Percentiles rank a stretch among this genome's conserved stretches.
Evolutionary conservation across 2,329 filamentous ascomycete genomes (phyloP).

Genomic region (Reticulascus tulasneorum): DNA sequence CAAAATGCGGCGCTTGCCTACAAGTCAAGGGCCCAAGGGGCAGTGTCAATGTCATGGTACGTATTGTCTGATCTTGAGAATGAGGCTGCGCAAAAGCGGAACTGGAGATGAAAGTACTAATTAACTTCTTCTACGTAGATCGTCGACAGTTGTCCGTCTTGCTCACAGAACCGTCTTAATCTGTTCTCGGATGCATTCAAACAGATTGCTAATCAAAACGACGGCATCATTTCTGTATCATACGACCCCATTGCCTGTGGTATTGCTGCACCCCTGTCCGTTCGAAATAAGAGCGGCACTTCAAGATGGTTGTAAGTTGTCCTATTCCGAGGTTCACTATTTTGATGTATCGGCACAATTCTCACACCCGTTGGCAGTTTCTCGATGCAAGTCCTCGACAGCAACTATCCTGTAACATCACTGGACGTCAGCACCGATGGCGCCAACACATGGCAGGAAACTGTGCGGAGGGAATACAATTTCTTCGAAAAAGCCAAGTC

Average conservation of each 20-base stretch:
- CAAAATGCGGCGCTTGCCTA: constrained; percentile 10
- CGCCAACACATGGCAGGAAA: constrained; percentile 53
- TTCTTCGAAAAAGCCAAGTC: constrained; percentile 17
- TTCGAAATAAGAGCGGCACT: constrained; percentile 51
- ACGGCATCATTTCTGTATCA: constrained; percentile 44
- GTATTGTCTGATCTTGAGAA: too few relatives aligned
- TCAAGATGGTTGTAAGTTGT: constrained; percentile 21
- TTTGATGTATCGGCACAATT: constrained; percentile 21
- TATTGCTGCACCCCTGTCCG: constrained; percentile 42
- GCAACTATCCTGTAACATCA: constrained; percentile 50
- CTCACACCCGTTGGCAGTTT: constrained; percentile 29
- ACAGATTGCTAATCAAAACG: constrained; percentile 35
- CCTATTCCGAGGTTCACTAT: background rate
- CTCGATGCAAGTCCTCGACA: constrained; percentile 55
- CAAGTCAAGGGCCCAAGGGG: constrained; percentile 9
- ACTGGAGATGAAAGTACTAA: background rate
- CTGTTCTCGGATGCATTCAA: constrained; percentile 49
- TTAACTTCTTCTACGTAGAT: constrained; percentile 28
- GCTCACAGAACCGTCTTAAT: constrained; percentile 50
- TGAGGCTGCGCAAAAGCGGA: background rate
- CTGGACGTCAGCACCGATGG: constrained; percentile 59
- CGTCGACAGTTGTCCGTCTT: constrained; percentile 53
- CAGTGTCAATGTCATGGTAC: constrained; percentile 10
- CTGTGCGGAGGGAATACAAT: constrained; percentile 44
- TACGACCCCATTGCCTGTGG: constrained; percentile 49